These are phyloP conservation scores for Irpex rosettiformis DNA, from an alignment of 1,284 basidiomycete genomes.

Conservation along the genomic window DNA sequence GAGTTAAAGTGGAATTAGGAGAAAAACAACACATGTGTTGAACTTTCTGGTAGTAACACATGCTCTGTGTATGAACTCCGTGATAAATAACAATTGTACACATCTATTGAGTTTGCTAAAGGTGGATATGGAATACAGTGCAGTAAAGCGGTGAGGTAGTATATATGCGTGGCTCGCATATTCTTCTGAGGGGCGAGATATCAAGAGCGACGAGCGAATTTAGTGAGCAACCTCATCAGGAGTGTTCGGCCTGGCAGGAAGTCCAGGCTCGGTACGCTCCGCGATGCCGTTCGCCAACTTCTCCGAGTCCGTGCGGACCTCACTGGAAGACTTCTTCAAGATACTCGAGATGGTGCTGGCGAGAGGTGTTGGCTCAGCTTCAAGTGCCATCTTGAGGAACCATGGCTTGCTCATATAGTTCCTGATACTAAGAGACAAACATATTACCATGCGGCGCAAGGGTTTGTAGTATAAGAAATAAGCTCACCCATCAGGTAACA, in stretches of 20 bases:
- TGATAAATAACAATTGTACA: background rate
- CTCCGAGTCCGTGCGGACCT: slow-evolving; percentile 17
- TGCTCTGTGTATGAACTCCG: background rate
- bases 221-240: slow-evolving; percentile 13
- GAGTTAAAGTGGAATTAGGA: background rate
- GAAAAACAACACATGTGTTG: background rate
- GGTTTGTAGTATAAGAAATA: background rate
- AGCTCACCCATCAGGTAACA: slow-evolving; percentile 86
- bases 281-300: slow-evolving; percentile 20
- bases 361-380: slow-evolving; percentile 50
- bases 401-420: slow-evolving; percentile 96
- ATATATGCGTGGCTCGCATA: too few relatives aligned
- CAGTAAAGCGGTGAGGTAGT: too few relatives aligned
- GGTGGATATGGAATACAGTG: too few relatives aligned
- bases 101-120: background rate
- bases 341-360: slow-evolving; percentile 46
- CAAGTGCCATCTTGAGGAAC: slow-evolving; percentile 69
- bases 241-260: slow-evolving; percentile 15
- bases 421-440: slow-evolving; percentile 59
- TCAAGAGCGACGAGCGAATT: background rate
- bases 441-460: background rate
- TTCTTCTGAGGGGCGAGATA: too few relatives aligned
- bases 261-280: slow-evolving; percentile 13
- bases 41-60: background rate
- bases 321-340: slow-evolving; percentile 20